These are phyloP conservation scores for Lactarius sp. DNA, from an alignment of 768 basidiomycete species.

Conservation along the genomic window DNA sequence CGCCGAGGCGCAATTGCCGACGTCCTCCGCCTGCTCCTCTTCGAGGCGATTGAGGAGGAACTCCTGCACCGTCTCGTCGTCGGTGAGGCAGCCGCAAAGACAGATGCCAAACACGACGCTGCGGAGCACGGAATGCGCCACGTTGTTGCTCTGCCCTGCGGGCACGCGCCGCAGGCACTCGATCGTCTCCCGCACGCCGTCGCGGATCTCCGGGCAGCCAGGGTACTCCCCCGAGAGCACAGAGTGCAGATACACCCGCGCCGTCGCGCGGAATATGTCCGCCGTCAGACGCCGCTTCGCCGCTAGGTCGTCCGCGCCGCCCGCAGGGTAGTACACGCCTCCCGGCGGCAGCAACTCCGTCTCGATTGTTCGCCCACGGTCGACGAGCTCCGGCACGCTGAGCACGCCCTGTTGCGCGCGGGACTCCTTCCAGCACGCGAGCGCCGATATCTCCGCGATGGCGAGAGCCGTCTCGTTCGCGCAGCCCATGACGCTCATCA, in stretches of 20 bases:
- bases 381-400: constrained; percentile 57
- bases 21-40: constrained; percentile 46
- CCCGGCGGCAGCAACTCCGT: constrained; percentile 29
- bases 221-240: constrained; percentile 74
- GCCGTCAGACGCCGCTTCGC: constrained; percentile 37
- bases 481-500: constrained; percentile 84
- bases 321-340: constrained; percentile 6
- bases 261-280: constrained; percentile 63
- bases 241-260: constrained; percentile 68
- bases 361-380: constrained; percentile 50
- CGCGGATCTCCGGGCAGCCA: constrained; percentile 54
- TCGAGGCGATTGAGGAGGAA: constrained; percentile 45
- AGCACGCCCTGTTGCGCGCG: constrained; percentile 42
- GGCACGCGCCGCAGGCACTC: constrained; percentile 40
- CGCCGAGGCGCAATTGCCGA: constrained; percentile 64
- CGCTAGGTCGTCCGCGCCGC: constrained; percentile 28
- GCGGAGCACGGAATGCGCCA: constrained; percentile 54
- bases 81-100: constrained; percentile 65
- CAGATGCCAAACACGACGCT: constrained; percentile 78
- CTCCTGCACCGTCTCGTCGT: constrained; percentile 39
- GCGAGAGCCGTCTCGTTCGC: constrained; percentile 75
- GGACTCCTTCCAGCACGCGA: constrained; percentile 60
- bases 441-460: constrained; percentile 63
- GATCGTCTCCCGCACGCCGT: constrained; percentile 52
- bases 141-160: constrained; percentile 28